These are phyloP conservation scores for Penicillium paxilli DNA, from an alignment of 495 filamentous ascomycete species.

Conservation along the genomic window DNA sequence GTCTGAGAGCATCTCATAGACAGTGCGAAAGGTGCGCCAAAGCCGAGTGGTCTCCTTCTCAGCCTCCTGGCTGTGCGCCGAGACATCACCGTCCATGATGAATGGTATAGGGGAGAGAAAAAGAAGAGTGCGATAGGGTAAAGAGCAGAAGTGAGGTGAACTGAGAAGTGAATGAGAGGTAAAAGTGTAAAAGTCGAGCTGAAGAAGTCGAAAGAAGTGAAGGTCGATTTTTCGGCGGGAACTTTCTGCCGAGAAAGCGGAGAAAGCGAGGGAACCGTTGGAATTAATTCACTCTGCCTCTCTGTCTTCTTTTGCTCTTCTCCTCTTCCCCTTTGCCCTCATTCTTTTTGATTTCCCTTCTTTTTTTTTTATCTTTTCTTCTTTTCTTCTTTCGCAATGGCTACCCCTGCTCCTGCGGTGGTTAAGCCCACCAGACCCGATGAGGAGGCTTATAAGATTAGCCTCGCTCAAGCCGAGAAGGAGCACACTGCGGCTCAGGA, in stretches of 20 bases:
- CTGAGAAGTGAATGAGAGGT: too few relatives aligned
- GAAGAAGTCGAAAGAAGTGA: slow-evolving; percentile 13
- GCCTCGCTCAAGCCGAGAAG: slow-evolving; percentile 76
- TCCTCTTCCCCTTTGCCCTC: slow-evolving; percentile 11
- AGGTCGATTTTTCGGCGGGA: slow-evolving; percentile 35
- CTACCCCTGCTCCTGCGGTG: slow-evolving; percentile 43
- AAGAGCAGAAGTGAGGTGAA: too few relatives aligned
- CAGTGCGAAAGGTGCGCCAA: slow-evolving; percentile 86
- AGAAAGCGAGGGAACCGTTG: slow-evolving; percentile 34
- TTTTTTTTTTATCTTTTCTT: slow-evolving; percentile 14
- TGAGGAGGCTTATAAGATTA: slow-evolving; percentile 58
- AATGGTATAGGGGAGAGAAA: neutral
- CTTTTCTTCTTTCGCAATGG: slow-evolving; percentile 26
- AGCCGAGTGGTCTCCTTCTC: slow-evolving; percentile 70
- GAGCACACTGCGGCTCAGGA: slow-evolving; percentile 72
- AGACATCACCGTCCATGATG: slow-evolving; percentile 56
- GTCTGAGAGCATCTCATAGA: slow-evolving; percentile 85
- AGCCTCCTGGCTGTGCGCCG: slow-evolving; percentile 50
- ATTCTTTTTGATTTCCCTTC: slow-evolving; percentile 8
- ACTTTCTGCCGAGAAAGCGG: slow-evolving; percentile 36
- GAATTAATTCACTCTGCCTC: slow-evolving; percentile 7
- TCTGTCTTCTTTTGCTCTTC: slow-evolving; percentile 9
- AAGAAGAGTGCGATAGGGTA: too few relatives aligned
- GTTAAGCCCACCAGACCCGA: slow-evolving; percentile 56
- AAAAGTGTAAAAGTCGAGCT: neutral